Conservation (phyloP, 768 basidiomycete species). For the Termitomyces sp. region DNA sequence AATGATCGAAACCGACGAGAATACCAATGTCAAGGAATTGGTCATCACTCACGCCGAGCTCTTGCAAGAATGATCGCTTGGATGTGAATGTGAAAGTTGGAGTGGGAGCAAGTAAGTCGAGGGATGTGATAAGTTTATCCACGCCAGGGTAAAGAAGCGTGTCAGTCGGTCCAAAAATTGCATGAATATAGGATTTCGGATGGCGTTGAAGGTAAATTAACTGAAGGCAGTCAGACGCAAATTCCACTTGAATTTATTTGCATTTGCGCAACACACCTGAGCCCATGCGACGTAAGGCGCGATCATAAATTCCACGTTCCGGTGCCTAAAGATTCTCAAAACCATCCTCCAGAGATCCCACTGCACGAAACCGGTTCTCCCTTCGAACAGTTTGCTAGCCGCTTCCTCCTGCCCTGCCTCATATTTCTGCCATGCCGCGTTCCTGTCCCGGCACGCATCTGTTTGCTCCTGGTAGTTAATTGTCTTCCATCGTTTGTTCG, state of each 20-base stretch:
- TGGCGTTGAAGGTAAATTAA: conserved; percentile 94
- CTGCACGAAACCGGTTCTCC: conserved; percentile 64
- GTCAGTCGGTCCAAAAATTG: conserved; percentile 90
- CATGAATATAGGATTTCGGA: conserved; percentile 89
- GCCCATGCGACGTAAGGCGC: conserved; percentile 96
- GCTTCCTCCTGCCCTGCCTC: conserved; percentile 90
- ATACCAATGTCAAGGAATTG: conserved; percentile 95
- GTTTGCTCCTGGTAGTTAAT: conserved; percentile 53
- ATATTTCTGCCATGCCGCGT: conserved; percentile 91
- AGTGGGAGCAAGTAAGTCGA: conserved; percentile 67
- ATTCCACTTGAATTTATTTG: not conserved
- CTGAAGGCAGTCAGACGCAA: conserved; percentile 34
- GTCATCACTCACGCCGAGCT: conserved; percentile 70
- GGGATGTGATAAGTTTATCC: conserved; percentile 85
- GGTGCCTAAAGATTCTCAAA: conserved; percentile 86
- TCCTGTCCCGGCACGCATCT: conserved; percentile 71
- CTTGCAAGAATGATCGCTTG: conserved; percentile 61
- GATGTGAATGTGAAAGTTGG: conserved; percentile 84
- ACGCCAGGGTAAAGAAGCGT: conserved; percentile 83
- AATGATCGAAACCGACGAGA: conserved; percentile 84
- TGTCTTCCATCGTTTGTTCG: conserved; percentile 70
- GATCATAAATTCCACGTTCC: conserved; percentile 93
- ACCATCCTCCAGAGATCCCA: conserved; percentile 97
- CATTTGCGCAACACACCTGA: conserved; percentile 57
- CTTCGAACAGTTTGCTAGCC: conserved; percentile 82